Percentiles rank a stretch among this genome's conserved stretches.
phyloP scores from a whole-genome alignment of 2,329 filamentous ascomycete species.

The Triangularia verruculosa region DNA sequence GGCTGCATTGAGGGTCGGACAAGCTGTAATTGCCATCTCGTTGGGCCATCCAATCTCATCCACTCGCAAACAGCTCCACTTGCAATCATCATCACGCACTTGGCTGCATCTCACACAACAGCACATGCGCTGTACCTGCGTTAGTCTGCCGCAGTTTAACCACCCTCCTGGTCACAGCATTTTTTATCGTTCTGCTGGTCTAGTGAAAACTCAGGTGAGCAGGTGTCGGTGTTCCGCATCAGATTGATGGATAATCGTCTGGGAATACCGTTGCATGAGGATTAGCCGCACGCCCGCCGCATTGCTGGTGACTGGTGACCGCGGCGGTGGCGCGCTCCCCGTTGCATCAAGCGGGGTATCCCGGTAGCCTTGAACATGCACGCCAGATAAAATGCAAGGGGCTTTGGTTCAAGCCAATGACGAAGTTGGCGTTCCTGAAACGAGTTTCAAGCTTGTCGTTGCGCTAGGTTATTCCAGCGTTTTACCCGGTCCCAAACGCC shows the following conservation, averaged over 20 bases:
- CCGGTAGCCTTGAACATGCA: conserved; percentile 4
- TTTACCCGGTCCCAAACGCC: conserved; percentile 5
- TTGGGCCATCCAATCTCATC: background rate
- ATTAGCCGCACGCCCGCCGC: background rate
- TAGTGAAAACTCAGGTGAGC: background rate
- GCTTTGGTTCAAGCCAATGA: conserved; percentile 15
- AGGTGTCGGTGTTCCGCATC: background rate
- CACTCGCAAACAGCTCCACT: conserved; percentile 4
- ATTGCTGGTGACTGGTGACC: background rate
- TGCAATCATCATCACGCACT: conserved; percentile 5
- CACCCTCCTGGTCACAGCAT: conserved; percentile 12
- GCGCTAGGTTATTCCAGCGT: conserved; percentile 6
- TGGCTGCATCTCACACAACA: background rate
- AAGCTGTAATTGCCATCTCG: conserved; percentile 3
- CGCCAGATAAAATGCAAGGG: conserved; percentile 21
- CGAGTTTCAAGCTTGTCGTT: conserved; percentile 19
- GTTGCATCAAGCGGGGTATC: conserved; percentile 17
- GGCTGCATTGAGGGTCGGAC: conserved; percentile 4
- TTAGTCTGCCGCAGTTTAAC: conserved; percentile 13
- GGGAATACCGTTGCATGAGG: background rate
- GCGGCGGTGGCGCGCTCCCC: conserved; percentile 17
- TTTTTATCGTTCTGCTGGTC: conserved; percentile 6
- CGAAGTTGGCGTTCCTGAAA: conserved; percentile 17
- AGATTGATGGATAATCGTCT: background rate
- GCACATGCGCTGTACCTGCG: conserved; percentile 9